phyloP scores from a whole-genome alignment of 805 yeast genomes.

The Scheffersomyces spartinae region DNA sequence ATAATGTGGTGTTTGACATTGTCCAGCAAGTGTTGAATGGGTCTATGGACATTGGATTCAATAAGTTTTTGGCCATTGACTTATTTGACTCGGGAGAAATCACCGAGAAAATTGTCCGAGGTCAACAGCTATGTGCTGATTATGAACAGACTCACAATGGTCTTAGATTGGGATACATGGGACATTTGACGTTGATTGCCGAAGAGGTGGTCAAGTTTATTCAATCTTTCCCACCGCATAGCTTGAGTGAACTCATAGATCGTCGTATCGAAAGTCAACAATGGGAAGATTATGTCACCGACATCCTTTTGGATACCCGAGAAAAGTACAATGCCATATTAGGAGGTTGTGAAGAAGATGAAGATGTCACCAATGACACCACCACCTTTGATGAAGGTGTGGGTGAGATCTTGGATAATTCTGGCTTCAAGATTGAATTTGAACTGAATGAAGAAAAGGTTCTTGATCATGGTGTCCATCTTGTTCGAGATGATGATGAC shows the following conservation, averaged over 20 bases:
- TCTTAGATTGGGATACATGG: conserved; percentile 86
- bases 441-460: conserved; percentile 16
- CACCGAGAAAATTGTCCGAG: conserved; percentile 29
- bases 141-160: conserved; percentile 36
- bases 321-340: conserved; percentile 89
- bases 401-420: no score
- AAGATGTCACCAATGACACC: conserved; percentile 14
- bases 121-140: conserved; percentile 60
- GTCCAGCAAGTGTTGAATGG: conserved; percentile 38
- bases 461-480: conserved; percentile 19
- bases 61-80: conserved; percentile 39
- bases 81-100: conserved; percentile 41
- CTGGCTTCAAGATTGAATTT: no score
- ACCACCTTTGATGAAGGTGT: conserved; percentile 8
- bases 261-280: conserved; percentile 28
- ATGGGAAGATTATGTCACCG: conserved; percentile 79
- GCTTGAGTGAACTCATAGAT: conserved; percentile 26
- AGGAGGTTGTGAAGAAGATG: conserved; percentile 62
- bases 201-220: conserved; percentile 92
- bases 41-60: conserved; percentile 38
- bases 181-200: conserved; percentile 87
- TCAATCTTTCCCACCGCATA: conserved; percentile 25
- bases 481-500: conserved; percentile 19
- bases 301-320: conserved; percentile 76
- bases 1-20: conserved; percentile 35